Percentiles rank a stretch among this genome's conserved stretches.
Evolutionary conservation across 2,329 filamentous ascomycete species (phyloP).

Genomic region (Aspergillus oerlinghausenensis): DNA sequence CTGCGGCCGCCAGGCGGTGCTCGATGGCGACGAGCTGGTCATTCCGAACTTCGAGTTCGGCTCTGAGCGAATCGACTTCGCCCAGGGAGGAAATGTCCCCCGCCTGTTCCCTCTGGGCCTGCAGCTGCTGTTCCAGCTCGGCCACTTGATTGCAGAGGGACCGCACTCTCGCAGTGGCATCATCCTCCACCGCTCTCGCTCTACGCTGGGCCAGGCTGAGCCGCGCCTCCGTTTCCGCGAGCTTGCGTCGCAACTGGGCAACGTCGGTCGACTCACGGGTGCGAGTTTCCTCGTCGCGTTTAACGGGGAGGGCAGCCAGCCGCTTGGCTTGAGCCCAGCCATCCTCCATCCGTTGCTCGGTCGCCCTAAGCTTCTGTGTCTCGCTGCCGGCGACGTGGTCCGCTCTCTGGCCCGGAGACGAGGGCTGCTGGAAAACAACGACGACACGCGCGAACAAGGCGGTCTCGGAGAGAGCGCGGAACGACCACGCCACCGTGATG

Average conservation of each 20-base stretch:
- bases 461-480: neutral
- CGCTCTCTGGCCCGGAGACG: neutral
- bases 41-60: conserved; percentile 2
- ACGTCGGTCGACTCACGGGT: neutral
- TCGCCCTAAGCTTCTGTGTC: conserved; percentile 5
- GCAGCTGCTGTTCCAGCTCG: conserved; percentile 8
- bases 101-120: neutral
- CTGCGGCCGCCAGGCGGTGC: conserved; percentile 3
- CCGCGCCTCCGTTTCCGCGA: conserved; percentile 2
- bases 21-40: conserved; percentile 3
- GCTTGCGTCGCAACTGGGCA: conserved; percentile 1
- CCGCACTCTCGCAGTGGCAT: conserved; percentile 1
- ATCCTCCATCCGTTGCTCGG: conserved; percentile 3
- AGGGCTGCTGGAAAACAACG: neutral
- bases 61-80: conserved; percentile 6
- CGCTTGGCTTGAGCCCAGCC: conserved; percentile 1
- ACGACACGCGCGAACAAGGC: neutral
- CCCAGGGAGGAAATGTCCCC: conserved; percentile 1
- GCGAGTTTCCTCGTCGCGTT: neutral
- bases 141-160: conserved; percentile 2
- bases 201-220: neutral
- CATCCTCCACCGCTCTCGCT: neutral
- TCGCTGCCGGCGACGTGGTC: neutral
- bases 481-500: neutral
- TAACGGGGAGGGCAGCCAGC: neutral